Evolutionary conservation across 2,329 filamentous ascomycete genomes (phyloP), one percentile per base, ranked within the genome.

Genomic region (Neodidymelliopsis sp.): DNA sequence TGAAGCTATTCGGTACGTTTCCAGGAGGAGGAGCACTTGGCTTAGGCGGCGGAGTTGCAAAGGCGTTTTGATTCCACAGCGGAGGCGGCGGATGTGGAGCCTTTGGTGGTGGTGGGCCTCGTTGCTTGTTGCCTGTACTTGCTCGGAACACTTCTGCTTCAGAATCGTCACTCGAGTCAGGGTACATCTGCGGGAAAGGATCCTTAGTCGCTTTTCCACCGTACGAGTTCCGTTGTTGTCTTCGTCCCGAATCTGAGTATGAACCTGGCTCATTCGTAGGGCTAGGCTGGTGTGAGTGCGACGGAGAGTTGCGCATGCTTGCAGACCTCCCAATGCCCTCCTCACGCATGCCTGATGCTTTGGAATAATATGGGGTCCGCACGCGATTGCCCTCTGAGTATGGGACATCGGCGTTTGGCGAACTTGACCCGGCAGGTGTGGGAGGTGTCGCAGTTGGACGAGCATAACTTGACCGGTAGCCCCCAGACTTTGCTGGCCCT

Each of bases 311-410:
- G 27, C 81, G 77, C 45, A 79, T 77, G 58, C 80, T 85, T 10
- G 78, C 71, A 42, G 82, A 82, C 33, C 81, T 77, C 33, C 76
- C 74, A 7, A 84, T 57, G 12, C 77, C 76, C 24, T 80, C 78
- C 0, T 79, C 85, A 56, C 77, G 81, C 63, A 86, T 83, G 23
- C 83, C 83, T 43, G 78, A 75, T 22, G 74, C 67, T 4, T 75
- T 75, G 11, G 80, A 65, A 19, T 57, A 77, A 64, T 86, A 86
- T 31, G 77, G 79, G 16, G 80, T 81, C 36, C 82, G 77, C 6
- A 74, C 70, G 30, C 83, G 77, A 31, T 73, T 76, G 18, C 63
- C 74, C 59, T 76, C 82, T 37, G 69, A 75, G 63, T 67, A 82
- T 12, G 68, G 67, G 9, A 62, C 62, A 37, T 71, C 60, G 15